phyloP scores from a whole-genome alignment of 2,329 filamentous ascomycete genomes.

The Neonectria hederae region DNA sequence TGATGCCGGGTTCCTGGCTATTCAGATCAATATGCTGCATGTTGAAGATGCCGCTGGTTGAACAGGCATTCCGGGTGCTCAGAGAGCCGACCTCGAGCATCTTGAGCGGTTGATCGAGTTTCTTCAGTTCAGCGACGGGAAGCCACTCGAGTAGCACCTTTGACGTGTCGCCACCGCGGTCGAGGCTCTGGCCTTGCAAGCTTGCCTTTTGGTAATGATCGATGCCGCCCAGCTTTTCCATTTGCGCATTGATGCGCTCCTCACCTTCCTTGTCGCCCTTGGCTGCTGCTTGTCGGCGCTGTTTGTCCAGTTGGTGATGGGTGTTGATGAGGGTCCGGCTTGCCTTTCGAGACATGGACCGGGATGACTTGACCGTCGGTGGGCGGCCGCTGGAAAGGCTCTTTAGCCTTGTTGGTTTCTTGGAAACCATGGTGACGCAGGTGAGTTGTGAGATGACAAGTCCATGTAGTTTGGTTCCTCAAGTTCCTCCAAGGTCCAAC shows the following conservation, averaged over 20 bases:
- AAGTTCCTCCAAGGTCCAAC: neutral
- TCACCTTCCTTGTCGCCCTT: conserved; percentile 61
- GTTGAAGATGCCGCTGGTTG: conserved; percentile 73
- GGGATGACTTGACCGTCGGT: conserved; percentile 60
- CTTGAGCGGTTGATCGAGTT: conserved; percentile 52
- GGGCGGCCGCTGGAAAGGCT: conserved; percentile 62
- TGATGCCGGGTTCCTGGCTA: conserved; percentile 82
- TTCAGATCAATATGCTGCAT: conserved; percentile 90
- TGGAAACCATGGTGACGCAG: conserved; percentile 53
- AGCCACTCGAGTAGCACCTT: conserved; percentile 72
- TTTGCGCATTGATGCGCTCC: conserved; percentile 61
- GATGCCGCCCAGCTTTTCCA: conserved; percentile 68
- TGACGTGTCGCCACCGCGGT: conserved; percentile 74
- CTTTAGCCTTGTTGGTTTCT: conserved; percentile 57
- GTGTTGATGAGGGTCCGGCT: conserved; percentile 72
- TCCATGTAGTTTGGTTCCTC: neutral
- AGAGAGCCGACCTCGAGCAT: conserved; percentile 92
- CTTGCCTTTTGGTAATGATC: conserved; percentile 73
- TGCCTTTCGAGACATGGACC: conserved; percentile 71
- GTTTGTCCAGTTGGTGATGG: conserved; percentile 73
- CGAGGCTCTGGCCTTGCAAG: conserved; percentile 72
- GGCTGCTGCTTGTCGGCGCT: conserved; percentile 62
- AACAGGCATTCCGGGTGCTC: conserved; percentile 86
- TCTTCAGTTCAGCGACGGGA: conserved; percentile 42
- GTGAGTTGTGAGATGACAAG: neutral